Evolutionary conservation across 192 early-diverging fungal genomes (phyloP), one percentile per base, ranked within the genome.

Genomic region (Backusella sp.): DNA sequence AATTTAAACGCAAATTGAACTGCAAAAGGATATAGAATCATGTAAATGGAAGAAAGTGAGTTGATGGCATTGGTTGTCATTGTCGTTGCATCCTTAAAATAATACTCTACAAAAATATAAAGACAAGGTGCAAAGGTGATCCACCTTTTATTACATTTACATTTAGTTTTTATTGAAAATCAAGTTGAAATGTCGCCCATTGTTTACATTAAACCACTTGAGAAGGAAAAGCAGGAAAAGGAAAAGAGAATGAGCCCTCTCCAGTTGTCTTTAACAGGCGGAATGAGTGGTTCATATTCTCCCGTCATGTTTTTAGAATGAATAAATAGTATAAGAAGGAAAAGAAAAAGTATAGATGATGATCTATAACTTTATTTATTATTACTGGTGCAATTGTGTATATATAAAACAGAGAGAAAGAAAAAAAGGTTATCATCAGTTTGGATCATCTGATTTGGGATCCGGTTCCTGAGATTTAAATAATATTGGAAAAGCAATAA

Each of bases 61-160:
- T 84, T 80, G 41, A 86, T 84, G 44, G 77, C 82, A 74, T 83
- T 83, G n/a, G 66, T 69, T 9, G 81, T 78, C 37, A 15, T 42
- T 19, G 42, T 71, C 6, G 49, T 23, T 56, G 46, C 11, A 52
- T 79, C 26, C 28, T 74, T 49, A 41, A 81, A 76, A 36, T 70
- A 84, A 59, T 82, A 84, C 32, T 78, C 41, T 17, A 66, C 77
- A 80, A 86, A 86, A 9, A 81, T 75, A 74, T 82, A 84, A 69
- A 86, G 73, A 49, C 80, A 84, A 6, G 84, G 84, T 11, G 82
- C 77, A 70, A 86, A 86, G 8, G 84, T 81, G 15, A 86, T 83
- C 84, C 84, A 86, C 69, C 69, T 70, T 44, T 30, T 39, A 6
- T 26, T 35, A 36, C 14, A n/a, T 6, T 17, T 19, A 34, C 19